phyloP scores from a whole-genome alignment of 345 rosid species.

The Linum lewisii region DNA sequence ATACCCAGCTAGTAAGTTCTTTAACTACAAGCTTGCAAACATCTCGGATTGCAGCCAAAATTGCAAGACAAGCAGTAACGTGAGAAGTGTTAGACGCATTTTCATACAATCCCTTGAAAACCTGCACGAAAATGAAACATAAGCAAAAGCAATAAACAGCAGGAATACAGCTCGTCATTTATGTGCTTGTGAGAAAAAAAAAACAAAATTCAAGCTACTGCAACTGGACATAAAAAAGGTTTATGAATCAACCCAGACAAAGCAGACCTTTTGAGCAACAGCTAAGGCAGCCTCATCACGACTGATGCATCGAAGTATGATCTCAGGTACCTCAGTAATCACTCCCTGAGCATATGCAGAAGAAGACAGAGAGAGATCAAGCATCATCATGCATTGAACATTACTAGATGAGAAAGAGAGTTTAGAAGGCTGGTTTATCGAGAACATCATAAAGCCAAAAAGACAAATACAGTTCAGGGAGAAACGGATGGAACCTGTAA shows the following conservation, averaged over 20 bases:
- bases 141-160: background rate
- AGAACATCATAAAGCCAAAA: background rate
- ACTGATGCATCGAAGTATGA: slow-evolving; percentile 82
- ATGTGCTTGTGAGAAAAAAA: background rate
- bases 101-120: slow-evolving; percentile 84
- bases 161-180: background rate
- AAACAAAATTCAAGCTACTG: background rate
- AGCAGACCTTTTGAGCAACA: slow-evolving; percentile 75
- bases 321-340: slow-evolving; percentile 87
- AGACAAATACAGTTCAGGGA: background rate
- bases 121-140: slow-evolving; percentile 30
- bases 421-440: background rate
- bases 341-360: slow-evolving; percentile 41
- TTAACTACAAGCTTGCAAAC: slow-evolving; percentile 89
- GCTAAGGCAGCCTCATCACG: slow-evolving; percentile 97
- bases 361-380: background rate
- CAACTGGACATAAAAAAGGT: background rate
- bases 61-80: slow-evolving; percentile 68
- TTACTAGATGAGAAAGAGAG: background rate
- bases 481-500: slow-evolving; percentile 51
- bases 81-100: slow-evolving; percentile 67
- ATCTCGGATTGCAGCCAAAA: slow-evolving; percentile 85
- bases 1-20: slow-evolving; percentile 98
- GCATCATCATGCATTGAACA: background rate
- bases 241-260: background rate